Base-by-base conservation (phyloP, 257 asterid genomes). In the Forsythia viridissima region DNA sequence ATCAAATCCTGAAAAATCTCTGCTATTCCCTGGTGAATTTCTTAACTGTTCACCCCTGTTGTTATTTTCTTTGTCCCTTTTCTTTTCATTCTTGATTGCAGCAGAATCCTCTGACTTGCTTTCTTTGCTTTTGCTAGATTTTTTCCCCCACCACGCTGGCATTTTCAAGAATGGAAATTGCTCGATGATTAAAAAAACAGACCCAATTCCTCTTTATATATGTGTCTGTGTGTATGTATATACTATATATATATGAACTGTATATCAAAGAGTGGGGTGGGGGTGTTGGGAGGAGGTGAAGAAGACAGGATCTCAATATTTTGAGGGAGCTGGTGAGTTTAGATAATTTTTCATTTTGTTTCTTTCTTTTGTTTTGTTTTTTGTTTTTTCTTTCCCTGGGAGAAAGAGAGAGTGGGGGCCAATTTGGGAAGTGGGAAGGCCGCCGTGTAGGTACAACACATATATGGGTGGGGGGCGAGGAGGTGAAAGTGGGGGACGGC, bases 1-100 rank as follows among this genome's bases (percentile, higher is more conserved):
- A 91, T 93, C 98, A 78, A 95, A 93, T 46, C 99, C 99, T 3
- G 97, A 91, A 86, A 86, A 89, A 7, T 93, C 97, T 42, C 81
- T 74, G 80, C 97, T 93, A 41, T 77, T 82, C 55, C 94, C 84
- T 3, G 96, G 94, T 39, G 96, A 90, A 84, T 85, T 88, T 70
- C 88, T 92, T 4, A 88, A 80, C 18, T 67, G 90, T 51, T 70
- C 79, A 24, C 38, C 36, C 69, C 38, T 20, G 3, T 61, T 61
- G 1, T 76, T 85, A 73, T 40, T 71, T 18, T 82, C 82, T 68
- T 68, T 84, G 70, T 57, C 84, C 44, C 76, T 72, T 70, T 70
- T 85, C 79, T 42, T 85, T 10, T 80, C 89, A 55, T 37, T 68
- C 82, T 81, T 87, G 80, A 75, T 85, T 2, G 80, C 77, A n/a